Conservation (phyloP, 148 eudicot genomes). For the Rhododendron mucronatum region DNA sequence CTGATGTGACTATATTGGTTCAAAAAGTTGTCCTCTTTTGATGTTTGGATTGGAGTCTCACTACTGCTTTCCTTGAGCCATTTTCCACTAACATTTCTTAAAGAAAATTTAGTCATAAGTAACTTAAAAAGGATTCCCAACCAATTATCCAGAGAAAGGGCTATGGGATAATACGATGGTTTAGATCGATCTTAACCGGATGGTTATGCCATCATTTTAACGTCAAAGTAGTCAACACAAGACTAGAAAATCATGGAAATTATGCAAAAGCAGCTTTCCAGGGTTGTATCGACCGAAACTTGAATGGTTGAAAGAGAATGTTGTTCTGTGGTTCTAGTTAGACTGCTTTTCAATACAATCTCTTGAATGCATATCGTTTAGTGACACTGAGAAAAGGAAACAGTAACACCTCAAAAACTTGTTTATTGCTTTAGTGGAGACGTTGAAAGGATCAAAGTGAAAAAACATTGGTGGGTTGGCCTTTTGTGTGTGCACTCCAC, state of each 20-base stretch:
- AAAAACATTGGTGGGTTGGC: not conserved
- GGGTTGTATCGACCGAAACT: not conserved
- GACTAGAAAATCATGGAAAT: too few relatives aligned
- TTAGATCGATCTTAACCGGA: not conserved
- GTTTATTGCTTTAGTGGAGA: not conserved
- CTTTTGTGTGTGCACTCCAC: slow-evolving; percentile 7
- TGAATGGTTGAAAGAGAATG: not conserved
- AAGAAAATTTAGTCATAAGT: not conserved
- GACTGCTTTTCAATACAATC: not conserved
- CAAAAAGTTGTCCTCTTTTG: not conserved
- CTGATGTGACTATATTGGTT: not conserved
- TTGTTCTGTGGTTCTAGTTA: not conserved
- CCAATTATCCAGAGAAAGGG: not conserved
- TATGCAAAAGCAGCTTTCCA: not conserved
- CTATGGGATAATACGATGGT: not conserved
- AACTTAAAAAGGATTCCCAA: not conserved
- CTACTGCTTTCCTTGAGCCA: not conserved
- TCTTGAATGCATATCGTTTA: not conserved
- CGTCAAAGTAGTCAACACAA: not conserved
- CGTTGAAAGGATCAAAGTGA: not conserved
- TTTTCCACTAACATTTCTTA: not conserved
- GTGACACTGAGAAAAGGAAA: not conserved
- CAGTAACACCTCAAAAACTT: not conserved
- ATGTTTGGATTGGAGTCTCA: not conserved
- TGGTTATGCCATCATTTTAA: not conserved